A percentile compares a stretch with the other conserved stretches of the same genome.
Conservation (phyloP, 2,329 filamentous ascomycete species). For the Trichoderma guizhouense region DNA sequence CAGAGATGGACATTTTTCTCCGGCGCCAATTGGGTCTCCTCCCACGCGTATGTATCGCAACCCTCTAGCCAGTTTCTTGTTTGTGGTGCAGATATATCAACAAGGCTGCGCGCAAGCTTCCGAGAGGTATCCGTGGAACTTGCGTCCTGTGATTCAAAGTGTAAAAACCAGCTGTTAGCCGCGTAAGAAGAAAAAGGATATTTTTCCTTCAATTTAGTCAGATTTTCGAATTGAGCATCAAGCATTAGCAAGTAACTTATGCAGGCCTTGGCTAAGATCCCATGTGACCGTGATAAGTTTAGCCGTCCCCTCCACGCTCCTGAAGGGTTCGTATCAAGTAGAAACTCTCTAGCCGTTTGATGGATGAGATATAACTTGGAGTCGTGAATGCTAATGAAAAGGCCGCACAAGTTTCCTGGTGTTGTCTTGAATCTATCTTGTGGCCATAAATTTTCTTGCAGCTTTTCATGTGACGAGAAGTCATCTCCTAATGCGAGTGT, state of each 20-base stretch:
- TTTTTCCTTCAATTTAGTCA: background rate
- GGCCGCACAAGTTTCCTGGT: conserved; percentile 1
- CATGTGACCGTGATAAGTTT: background rate
- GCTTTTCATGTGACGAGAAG: background rate
- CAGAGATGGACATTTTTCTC: no score
- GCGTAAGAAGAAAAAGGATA: background rate
- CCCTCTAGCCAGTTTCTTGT: background rate
- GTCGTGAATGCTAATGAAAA: conserved; percentile 10
- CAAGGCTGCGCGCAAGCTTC: background rate
- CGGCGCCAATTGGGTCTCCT: no score
- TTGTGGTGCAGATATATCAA: background rate
- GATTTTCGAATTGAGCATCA: background rate
- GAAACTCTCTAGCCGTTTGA: conserved; percentile 11
- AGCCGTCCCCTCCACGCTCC: conserved; percentile 1
- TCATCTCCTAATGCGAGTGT: background rate
- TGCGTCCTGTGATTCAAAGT: background rate
- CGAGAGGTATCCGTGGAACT: background rate
- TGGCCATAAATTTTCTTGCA: background rate
- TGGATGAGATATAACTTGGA: conserved; percentile 10
- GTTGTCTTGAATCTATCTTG: background rate
- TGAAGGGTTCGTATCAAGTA: conserved; percentile 4
- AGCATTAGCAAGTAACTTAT: background rate
- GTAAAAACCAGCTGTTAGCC: background rate
- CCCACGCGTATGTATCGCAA: background rate
- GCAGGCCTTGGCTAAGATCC: background rate